These are phyloP conservation scores for Xylaria curta DNA, from an alignment of 495 filamentous ascomycete genomes.

Conservation along the genomic window DNA sequence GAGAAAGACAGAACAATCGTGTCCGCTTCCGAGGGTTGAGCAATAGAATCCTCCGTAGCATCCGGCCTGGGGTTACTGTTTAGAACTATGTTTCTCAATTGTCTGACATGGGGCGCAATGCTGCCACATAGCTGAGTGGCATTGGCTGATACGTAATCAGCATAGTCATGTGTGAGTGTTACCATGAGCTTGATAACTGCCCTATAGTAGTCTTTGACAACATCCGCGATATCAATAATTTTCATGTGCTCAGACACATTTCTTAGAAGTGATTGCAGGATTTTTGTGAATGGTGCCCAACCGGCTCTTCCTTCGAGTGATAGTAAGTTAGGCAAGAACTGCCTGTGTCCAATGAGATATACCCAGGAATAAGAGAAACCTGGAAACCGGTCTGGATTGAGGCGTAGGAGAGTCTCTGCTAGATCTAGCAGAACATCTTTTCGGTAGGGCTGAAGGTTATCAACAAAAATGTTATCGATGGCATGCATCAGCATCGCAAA, in stretches of 20 bases:
- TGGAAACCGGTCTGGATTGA: slow-evolving; percentile 78
- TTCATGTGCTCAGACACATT: slow-evolving; percentile 85
- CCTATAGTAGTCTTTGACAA: slow-evolving; percentile 83
- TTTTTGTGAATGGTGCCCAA: slow-evolving; percentile 75
- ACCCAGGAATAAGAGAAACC: slow-evolving; percentile 88
- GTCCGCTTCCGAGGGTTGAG: slow-evolving; percentile 31
- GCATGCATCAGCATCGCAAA: slow-evolving; percentile 85
- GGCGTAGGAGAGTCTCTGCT: slow-evolving; percentile 72
- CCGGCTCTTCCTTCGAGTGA: slow-evolving; percentile 70
- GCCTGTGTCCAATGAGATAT: slow-evolving; percentile 78
- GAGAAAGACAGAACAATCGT: slow-evolving; percentile 37
- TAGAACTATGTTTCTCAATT: slow-evolving; percentile 88
- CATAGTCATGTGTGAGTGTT: slow-evolving; percentile 91
- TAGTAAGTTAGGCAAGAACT: slow-evolving; percentile 83
- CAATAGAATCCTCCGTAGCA: slow-evolving; percentile 67
- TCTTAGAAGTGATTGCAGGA: slow-evolving; percentile 74
- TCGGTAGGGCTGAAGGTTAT: slow-evolving; percentile 49
- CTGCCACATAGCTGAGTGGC: slow-evolving; percentile 84
- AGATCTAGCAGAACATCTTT: slow-evolving; percentile 74
- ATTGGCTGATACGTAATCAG: slow-evolving; percentile 88
- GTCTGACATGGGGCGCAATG: slow-evolving; percentile 83
- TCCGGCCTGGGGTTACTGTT: slow-evolving; percentile 80
- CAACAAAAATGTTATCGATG: slow-evolving; percentile 48
- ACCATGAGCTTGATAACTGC: slow-evolving; percentile 81
- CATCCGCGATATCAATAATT: slow-evolving; percentile 67